A percentile compares a stretch with the other conserved stretches of the same genome.
Evolutionary conservation across 768 basidiomycete genomes (phyloP).

Genomic region (Phallus indusiatus): DNA sequence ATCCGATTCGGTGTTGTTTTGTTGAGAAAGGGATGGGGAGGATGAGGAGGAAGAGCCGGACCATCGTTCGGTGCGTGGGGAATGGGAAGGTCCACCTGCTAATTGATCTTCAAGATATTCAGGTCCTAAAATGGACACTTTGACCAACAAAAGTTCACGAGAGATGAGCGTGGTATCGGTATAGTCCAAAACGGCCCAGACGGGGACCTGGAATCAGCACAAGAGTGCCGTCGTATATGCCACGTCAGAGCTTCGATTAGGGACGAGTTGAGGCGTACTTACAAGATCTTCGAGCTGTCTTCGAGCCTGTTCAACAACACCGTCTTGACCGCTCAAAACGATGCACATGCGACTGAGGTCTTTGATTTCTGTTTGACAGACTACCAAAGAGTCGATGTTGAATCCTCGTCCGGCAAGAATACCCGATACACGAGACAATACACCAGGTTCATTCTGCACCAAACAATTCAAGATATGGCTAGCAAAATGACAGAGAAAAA

Average conservation of each 20-base stretch:
- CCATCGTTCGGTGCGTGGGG: conserved; percentile 39
- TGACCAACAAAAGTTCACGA: conserved; percentile 90
- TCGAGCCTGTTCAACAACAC: conserved; percentile 94
- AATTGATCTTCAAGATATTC: conserved; percentile 95
- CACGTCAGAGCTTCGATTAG: background rate
- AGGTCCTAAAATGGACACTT: conserved; percentile 94
- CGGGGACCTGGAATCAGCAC: conserved; percentile 63
- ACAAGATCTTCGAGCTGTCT: conserved; percentile 95
- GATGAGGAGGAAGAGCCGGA: conserved; percentile 14
- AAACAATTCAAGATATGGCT: conserved; percentile 97
- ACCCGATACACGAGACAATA: conserved; percentile 95
- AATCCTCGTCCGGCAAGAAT: conserved; percentile 95
- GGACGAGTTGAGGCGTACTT: conserved; percentile 28
- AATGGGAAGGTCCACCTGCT: conserved; percentile 74
- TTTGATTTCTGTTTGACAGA: conserved; percentile 94
- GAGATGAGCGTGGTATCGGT: conserved; percentile 86
- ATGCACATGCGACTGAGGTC: conserved; percentile 98
- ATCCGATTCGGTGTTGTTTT: background rate
- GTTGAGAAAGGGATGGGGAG: background rate
- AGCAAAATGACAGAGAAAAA: conserved; percentile 8
- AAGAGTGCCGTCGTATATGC: background rate
- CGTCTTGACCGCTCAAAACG: conserved; percentile 92
- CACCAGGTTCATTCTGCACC: conserved; percentile 98
- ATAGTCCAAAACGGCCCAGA: conserved; percentile 99
- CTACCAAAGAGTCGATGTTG: conserved; percentile 97